Evolutionary conservation across 495 filamentous ascomycete genomes (phyloP).

Genomic region (Xylaria longipes): DNA sequence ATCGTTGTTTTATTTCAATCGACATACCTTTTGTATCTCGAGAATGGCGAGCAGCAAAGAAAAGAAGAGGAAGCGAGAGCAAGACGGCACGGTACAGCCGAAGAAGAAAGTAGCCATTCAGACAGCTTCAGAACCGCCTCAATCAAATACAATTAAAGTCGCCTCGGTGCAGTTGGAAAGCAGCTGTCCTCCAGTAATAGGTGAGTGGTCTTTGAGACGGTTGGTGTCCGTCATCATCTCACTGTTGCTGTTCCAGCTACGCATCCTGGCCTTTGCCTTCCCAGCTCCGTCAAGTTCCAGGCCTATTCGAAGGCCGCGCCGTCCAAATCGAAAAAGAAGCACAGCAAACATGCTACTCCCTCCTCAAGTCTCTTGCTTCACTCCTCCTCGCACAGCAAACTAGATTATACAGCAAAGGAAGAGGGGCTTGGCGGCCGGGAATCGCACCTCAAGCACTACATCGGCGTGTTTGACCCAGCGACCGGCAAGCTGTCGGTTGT

Average conservation of each 20-base stretch:
- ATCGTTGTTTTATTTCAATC: not conserved
- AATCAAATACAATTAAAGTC: constrained; percentile 54
- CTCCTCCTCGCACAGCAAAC: constrained; percentile 73
- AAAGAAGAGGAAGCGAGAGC: constrained; percentile 77
- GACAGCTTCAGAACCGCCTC: constrained; percentile 43
- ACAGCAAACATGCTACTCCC: constrained; percentile 50
- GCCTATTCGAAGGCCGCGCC: constrained; percentile 63
- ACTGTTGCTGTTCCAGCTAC: constrained; percentile 57
- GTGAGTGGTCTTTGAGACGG: constrained; percentile 45
- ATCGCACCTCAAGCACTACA: constrained; percentile 78
- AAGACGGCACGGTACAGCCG: constrained; percentile 53
- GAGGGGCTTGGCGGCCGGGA: constrained; percentile 62
- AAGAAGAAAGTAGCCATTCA: constrained; percentile 70
- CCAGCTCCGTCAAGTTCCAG: constrained; percentile 63
- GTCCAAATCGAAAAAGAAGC: constrained; percentile 42
- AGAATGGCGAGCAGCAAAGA: constrained; percentile 63
- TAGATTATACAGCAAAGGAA: constrained; percentile 85
- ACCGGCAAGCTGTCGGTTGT: constrained; percentile 75
- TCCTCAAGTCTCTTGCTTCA: constrained; percentile 72
- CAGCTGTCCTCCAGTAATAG: constrained; percentile 69
- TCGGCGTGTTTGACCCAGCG: constrained; percentile 82
- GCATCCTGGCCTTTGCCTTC: constrained; percentile 68
- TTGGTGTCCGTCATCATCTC: constrained; percentile 8
- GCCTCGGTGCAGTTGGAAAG: constrained; percentile 64
- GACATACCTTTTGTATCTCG: not conserved